Conservation (phyloP, 2,329 filamentous ascomycete genomes). For the Paramyrothecium roridum region DNA sequence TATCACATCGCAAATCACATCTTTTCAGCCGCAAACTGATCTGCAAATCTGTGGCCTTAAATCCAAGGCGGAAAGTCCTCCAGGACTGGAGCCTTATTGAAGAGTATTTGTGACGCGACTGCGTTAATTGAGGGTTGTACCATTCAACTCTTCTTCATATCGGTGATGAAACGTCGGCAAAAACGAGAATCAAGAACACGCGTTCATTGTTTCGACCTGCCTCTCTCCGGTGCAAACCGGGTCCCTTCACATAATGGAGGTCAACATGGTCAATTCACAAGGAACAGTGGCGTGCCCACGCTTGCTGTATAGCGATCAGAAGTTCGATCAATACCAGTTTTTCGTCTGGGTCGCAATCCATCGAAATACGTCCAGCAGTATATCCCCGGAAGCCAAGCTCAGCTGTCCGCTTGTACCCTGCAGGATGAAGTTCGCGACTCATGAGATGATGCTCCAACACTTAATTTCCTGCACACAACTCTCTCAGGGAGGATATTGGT, state of each 20-base stretch:
- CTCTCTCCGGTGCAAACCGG: neutral
- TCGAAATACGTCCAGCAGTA: neutral
- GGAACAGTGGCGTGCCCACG: neutral
- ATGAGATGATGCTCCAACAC: neutral
- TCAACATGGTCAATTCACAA: neutral
- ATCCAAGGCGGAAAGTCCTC: neutral
- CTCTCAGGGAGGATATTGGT: neutral
- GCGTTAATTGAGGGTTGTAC: neutral
- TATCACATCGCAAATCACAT: neutral
- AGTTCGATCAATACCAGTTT: neutral
- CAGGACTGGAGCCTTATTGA: neutral
- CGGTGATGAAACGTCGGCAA: no score
- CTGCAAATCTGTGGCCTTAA: neutral
- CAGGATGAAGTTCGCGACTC: neutral
- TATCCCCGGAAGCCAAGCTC: neutral
- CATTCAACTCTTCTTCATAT: neutral
- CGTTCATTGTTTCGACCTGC: neutral
- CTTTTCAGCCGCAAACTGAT: neutral
- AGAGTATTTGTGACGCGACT: neutral
- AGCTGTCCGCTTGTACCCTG: neutral
- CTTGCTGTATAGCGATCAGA: neutral
- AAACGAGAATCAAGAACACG: neutral
- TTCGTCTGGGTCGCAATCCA: neutral
- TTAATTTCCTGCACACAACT: neutral
- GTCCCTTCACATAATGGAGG: neutral